These are phyloP conservation scores for Arxiozyma heterogenica DNA, from an alignment of 1,139 yeast species.

Conservation along the genomic window DNA sequence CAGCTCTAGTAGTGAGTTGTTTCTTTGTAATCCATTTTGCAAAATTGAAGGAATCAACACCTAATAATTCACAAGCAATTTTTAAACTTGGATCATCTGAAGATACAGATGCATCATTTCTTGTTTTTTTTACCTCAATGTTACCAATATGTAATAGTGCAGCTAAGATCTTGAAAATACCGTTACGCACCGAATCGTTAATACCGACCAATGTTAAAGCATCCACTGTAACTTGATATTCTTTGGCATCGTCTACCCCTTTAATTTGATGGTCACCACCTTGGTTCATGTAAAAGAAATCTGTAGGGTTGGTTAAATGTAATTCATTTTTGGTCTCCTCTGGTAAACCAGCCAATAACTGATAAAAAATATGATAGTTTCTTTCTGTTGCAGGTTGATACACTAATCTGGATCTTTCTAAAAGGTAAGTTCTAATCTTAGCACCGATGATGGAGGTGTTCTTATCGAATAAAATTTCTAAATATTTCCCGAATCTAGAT, in stretches of 20 bases:
- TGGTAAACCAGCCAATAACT: slow-evolving; percentile 71
- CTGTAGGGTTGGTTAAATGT: slow-evolving; percentile 55
- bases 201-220: slow-evolving; percentile 82
- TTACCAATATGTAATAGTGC: slow-evolving; percentile 93
- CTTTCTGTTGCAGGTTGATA: slow-evolving; percentile 90
- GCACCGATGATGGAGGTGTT: slow-evolving; percentile 86
- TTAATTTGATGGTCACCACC: slow-evolving; percentile 72
- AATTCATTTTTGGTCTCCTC: slow-evolving; percentile 51
- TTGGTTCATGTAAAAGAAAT: slow-evolving; percentile 78
- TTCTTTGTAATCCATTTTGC: slow-evolving; percentile 92
- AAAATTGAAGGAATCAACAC: slow-evolving; percentile 63
- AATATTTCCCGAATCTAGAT: slow-evolving; percentile 91
- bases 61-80: slow-evolving; percentile 79
- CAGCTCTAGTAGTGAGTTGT: slow-evolving; percentile 85
- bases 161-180: slow-evolving; percentile 73
- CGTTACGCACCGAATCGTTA: slow-evolving; percentile 45
- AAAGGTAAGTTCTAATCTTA: slow-evolving; percentile 79
- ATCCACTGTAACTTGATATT: slow-evolving; percentile 63
- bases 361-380: slow-evolving; percentile 94
- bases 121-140: slow-evolving; percentile 76
- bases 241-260: slow-evolving; percentile 78
- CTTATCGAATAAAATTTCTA: slow-evolving; percentile 79
- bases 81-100: slow-evolving; percentile 82
- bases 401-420: slow-evolving; percentile 91
- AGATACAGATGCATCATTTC: slow-evolving; percentile 74